Evolutionary conservation across 2,329 filamentous ascomycete genomes (phyloP).

Genomic region (Fusarium vanettenii): DNA sequence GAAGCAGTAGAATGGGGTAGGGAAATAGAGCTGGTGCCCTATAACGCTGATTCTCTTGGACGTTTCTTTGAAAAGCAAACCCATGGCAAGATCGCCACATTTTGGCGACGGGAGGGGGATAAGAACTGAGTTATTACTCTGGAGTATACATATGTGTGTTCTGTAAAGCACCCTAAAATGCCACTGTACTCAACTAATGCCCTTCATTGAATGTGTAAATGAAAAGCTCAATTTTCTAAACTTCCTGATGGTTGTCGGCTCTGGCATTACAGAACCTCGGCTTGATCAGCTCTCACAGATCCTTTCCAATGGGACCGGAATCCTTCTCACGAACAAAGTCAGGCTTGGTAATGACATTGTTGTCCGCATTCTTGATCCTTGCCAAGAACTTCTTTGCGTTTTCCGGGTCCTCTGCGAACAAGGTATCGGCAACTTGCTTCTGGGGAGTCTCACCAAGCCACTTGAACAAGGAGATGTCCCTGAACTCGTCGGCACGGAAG

Average conservation of each 20-base stretch:
- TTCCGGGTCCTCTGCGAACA: conserved; percentile 72
- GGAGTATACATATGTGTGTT: too few species aligned
- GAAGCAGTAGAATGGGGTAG: background rate
- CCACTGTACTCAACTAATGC: too few species aligned
- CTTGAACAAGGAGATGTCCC: conserved; percentile 79
- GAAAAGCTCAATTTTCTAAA: too few species aligned
- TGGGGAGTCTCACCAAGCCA: conserved; percentile 80
- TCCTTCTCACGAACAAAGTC: conserved; percentile 27
- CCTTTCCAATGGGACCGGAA: background rate
- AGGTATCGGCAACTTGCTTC: conserved; percentile 72
- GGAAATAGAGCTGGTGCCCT: background rate
- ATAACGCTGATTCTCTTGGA: background rate
- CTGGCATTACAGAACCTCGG: too few species aligned
- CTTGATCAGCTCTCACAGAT: background rate
- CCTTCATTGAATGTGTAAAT: too few species aligned
- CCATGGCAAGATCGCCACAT: background rate
- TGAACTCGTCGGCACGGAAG: conserved; percentile 77
- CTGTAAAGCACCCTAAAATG: background rate
- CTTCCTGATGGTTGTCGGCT: too few species aligned
- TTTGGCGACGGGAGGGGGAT: background rate
- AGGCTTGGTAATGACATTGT: conserved; percentile 62
- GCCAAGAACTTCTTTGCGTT: conserved; percentile 72
- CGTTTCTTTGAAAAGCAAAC: background rate
- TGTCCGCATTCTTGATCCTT: conserved; percentile 70
- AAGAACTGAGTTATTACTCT: too few species aligned